Evolutionary conservation across 331 rosid genomes (phyloP), one percentile per base, ranked within the genome.

Genomic region (Quercus lobata): DNA sequence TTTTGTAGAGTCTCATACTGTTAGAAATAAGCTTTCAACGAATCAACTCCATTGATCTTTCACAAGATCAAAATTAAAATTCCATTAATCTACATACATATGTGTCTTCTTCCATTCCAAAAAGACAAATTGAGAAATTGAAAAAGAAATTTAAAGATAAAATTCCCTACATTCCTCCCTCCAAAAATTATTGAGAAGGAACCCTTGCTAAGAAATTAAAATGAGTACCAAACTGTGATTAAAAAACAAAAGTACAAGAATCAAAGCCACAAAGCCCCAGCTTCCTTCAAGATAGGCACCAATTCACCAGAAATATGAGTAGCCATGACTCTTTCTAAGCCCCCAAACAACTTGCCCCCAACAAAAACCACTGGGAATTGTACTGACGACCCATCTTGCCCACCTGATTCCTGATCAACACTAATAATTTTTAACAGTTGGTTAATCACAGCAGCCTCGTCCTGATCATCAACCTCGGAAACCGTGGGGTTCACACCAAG

Each of bases 181-280:
- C 54, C 53, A 18, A 29, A 19, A 65, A 29, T 73, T 65, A 30
- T 65, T 18, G 68, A 21, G 69, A 73, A 56, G 25, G 79, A 77
- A 66, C 65, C 8, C 17, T 10, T 68, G 19, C 61, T 52, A 8
- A 32, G 46, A 21, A 18, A 9, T 5, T 2, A 53, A 41, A 69
- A 29, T 65, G n/a, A 29, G 14, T 5, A 58, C 11, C 54, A 53
- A 37, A 35, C 55, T 4, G 24, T 12, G 46, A 41, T 41, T 41
- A 61, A 65, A 29, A 15, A 5, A 41, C 37, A 4, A 11, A 68
- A 66, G 27, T 15, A 14, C 1, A 75, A 55, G 53, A 73, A 34
- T 92, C 90, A 94, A 73, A 95, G 99, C 99, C 99, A 95, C 78
- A 95, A 76, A 82, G 99, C 99, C 12, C 99, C 99, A 5, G 98